Percentiles rank a stretch among this genome's conserved stretches.
Conservation (phyloP, 306 rosid species). For the Castanea mollissima region DNA sequence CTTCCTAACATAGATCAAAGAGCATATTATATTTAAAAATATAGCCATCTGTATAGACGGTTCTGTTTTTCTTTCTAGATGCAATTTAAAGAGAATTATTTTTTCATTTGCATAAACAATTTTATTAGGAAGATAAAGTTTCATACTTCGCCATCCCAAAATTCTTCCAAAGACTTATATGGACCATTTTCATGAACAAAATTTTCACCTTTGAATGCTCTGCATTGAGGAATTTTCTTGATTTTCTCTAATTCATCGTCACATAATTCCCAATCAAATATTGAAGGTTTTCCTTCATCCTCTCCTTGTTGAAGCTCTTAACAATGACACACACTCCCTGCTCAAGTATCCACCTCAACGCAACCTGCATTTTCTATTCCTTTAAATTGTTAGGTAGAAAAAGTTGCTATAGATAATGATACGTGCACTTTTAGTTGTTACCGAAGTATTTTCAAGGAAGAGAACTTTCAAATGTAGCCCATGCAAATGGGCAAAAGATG, state of each 20-base stretch:
- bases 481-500: too few relatives aligned
- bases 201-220: conserved; percentile 24
- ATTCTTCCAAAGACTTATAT: conserved; percentile 41
- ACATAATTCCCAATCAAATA: conserved; percentile 53
- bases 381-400: too few relatives aligned
- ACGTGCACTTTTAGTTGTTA: too few relatives aligned
- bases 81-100: too few relatives aligned
- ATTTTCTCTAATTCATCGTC: conserved; percentile 49
- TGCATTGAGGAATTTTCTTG: conserved; percentile 49
- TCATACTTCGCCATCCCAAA: conserved; percentile 48
- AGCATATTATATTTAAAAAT: too few relatives aligned
- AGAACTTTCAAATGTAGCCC: too few relatives aligned
- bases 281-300: conserved; percentile 55
- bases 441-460: too few relatives aligned
- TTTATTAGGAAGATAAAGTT: neutral
- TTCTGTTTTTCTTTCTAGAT: too few relatives aligned
- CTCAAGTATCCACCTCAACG: conserved; percentile 53
- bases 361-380: conserved; percentile 31
- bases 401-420: too few relatives aligned
- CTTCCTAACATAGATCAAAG: too few relatives aligned
- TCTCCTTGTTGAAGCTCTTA: conserved; percentile 52
- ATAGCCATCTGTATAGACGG: too few relatives aligned
- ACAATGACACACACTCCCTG: conserved; percentile 47
- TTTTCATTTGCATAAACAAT: too few relatives aligned
- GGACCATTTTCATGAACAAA: conserved; percentile 45